Conservation (phyloP, 352 stramenopile genomes). For the Thraustochytrium sp. region DNA sequence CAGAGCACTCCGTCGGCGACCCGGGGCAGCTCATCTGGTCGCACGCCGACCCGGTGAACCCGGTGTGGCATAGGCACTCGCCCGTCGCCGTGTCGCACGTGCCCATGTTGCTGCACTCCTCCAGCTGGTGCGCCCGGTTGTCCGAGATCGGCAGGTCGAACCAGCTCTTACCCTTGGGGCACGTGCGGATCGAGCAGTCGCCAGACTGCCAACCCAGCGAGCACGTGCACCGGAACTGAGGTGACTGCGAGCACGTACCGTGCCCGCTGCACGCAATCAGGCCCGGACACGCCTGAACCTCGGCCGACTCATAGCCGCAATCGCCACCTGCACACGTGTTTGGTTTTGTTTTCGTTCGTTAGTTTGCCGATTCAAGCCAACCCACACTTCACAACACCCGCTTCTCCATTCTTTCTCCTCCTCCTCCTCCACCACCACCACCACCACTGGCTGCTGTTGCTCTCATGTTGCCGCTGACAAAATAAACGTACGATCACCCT, state of each 20-base stretch:
- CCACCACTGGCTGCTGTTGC: too few relatives aligned
- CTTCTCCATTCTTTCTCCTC: too few relatives aligned
- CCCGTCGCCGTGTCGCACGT: slow-evolving; percentile 32
- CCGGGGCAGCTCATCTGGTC: slow-evolving; percentile 9
- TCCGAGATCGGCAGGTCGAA: slow-evolving; percentile 42
- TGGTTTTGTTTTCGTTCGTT: background rate
- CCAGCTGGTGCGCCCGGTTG: slow-evolving; percentile 30
- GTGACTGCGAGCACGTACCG: slow-evolving; percentile 55
- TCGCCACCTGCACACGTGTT: slow-evolving; percentile 61
- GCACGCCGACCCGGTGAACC: slow-evolving; percentile 30
- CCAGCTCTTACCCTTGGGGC: slow-evolving; percentile 46
- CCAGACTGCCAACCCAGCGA: slow-evolving; percentile 37
- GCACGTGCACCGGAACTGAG: slow-evolving; percentile 52
- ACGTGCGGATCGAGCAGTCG: slow-evolving; percentile 46
- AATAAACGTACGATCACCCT: slow-evolving; percentile 55
- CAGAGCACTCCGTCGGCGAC: slow-evolving; percentile 32
- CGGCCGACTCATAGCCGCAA: slow-evolving; percentile 74
- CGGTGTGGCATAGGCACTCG: slow-evolving; percentile 18
- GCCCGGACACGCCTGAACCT: slow-evolving; percentile 61
- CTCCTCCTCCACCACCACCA: too few relatives aligned
- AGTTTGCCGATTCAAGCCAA: background rate
- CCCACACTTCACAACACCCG: too few relatives aligned
- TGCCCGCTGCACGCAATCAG: slow-evolving; percentile 61
- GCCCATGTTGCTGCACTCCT: slow-evolving; percentile 43
- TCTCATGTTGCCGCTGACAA: too few relatives aligned